Percentiles rank a stretch among this genome's conserved stretches.
These are phyloP conservation scores for Calonectria pseudoreteaudii DNA, from an alignment of 2,329 filamentous ascomycete genomes.

Conservation along the genomic window DNA sequence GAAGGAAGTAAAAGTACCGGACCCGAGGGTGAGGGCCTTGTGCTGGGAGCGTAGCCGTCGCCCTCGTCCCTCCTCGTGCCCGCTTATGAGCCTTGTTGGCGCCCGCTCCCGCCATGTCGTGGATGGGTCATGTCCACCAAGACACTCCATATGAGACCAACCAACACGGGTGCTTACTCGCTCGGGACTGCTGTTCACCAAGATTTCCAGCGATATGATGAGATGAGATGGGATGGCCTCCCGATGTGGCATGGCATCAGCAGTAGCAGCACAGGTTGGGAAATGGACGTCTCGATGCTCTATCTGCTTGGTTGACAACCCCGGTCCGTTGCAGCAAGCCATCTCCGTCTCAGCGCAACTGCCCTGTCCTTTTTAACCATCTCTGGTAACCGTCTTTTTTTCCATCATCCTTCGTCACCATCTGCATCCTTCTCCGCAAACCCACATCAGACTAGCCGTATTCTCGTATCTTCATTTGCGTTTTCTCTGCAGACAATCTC, in stretches of 20 bases:
- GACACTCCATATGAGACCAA: neutral
- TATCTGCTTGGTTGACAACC: neutral
- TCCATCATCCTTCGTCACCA: constrained; percentile 3
- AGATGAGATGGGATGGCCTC: neutral
- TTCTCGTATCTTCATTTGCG: constrained; percentile 1
- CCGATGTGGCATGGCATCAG: neutral
- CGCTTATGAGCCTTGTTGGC: neutral
- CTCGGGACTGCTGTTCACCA: neutral
- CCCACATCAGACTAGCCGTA: neutral
- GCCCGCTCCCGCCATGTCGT: neutral
- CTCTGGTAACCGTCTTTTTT: constrained; percentile 3
- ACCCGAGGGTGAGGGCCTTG: neutral
- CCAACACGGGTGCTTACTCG: neutral
- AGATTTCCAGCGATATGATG: neutral
- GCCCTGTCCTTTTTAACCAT: constrained; percentile 2
- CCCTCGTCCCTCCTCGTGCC: neutral
- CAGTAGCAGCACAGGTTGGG: neutral
- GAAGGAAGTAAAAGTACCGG: neutral
- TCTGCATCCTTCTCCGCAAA: constrained; percentile 7
- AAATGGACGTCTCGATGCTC: neutral
- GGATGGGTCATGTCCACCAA: neutral
- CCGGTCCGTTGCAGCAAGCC: neutral
- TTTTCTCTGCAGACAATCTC: neutral
- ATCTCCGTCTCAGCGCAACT: constrained; percentile 8
- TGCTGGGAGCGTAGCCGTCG: neutral